Evolutionary conservation across 441 rosid genomes (phyloP).

Genomic region (Hypseocharis bilobata): DNA sequence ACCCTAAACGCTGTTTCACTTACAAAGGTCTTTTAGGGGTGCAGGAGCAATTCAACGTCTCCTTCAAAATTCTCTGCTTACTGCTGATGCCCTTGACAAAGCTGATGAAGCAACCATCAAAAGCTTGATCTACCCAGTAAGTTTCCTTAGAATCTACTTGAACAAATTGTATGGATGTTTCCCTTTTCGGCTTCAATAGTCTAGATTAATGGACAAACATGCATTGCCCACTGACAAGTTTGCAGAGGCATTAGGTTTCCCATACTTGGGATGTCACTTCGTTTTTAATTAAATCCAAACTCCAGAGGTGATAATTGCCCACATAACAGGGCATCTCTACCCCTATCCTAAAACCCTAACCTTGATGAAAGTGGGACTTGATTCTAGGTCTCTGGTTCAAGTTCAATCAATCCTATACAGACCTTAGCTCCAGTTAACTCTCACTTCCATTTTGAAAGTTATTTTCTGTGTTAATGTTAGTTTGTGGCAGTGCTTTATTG

Average conservation of each 20-base stretch:
- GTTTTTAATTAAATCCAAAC: not conserved
- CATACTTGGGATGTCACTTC: not conserved
- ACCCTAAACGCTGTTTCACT: conserved; percentile 6
- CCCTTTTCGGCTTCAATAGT: conserved; percentile 8
- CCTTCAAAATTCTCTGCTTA: conserved; percentile 51
- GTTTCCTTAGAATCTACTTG: conserved; percentile 16
- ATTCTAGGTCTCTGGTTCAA: not conserved
- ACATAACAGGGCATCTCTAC: not conserved
- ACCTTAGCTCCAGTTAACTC: not conserved
- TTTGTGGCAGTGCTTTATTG: conserved; percentile 9
- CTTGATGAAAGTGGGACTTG: not conserved
- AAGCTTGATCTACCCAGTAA: conserved; percentile 78
- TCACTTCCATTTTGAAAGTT: not conserved
- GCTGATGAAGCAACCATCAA: conserved; percentile 71
- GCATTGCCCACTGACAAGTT: not conserved
- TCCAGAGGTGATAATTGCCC: not conserved
- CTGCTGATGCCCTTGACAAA: conserved; percentile 67
- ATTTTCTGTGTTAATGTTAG: not conserved
- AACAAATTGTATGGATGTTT: conserved; percentile 4
- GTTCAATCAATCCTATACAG: not conserved
- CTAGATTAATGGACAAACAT: not conserved
- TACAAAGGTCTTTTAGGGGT: conserved; percentile 13
- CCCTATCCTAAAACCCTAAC: not conserved
- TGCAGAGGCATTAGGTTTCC: conserved; percentile 1
- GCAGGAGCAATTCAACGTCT: conserved; percentile 87